A percentile compares a stretch with the other conserved stretches of the same genome.
Conservation (phyloP, 352 stramenopile genomes). For the Globisporangium iwayamae region DNA sequence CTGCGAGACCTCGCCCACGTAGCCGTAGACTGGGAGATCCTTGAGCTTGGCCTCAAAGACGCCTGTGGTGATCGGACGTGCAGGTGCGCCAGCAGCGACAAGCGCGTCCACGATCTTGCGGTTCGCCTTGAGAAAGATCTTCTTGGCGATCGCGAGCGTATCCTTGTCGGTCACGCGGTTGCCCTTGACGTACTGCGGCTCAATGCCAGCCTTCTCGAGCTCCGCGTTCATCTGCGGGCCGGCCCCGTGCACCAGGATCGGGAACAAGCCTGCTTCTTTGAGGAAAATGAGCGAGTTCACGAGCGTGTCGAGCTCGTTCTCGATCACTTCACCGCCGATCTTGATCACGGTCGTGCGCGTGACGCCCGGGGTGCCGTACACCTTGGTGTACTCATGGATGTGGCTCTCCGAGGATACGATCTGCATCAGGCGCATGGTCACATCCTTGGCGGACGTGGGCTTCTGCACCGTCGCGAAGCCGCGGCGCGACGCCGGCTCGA, state of each 20-base stretch:
- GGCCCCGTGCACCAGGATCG: slow-evolving; percentile 85
- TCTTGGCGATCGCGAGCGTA: slow-evolving; percentile 83
- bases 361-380: slow-evolving; percentile 71
- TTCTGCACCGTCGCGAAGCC: slow-evolving; percentile 14
- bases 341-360: slow-evolving; percentile 86
- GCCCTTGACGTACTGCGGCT: slow-evolving; percentile 85
- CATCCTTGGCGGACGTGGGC: slow-evolving; percentile 41
- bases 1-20: slow-evolving; percentile 78
- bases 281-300: slow-evolving; percentile 83
- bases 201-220: slow-evolving; percentile 69
- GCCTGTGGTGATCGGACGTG: slow-evolving; percentile 79
- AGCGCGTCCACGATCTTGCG: slow-evolving; percentile 78
- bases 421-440: slow-evolving; percentile 53
- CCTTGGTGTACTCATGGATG: slow-evolving; percentile 63
- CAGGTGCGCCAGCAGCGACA: slow-evolving; percentile 53
- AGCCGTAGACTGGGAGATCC: slow-evolving; percentile 81
- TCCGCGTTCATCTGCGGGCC: slow-evolving; percentile 89
- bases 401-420: slow-evolving; percentile 56
- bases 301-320: slow-evolving; percentile 84
- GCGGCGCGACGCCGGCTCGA: not conserved
- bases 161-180: slow-evolving; percentile 86
- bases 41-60: slow-evolving; percentile 83
- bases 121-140: slow-evolving; percentile 84
- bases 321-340: slow-evolving; percentile 86
- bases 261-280: slow-evolving; percentile 77